Evolutionary conservation across 2,329 filamentous ascomycete species (phyloP).

Genomic region (Geoglossum cookeanum): DNA sequence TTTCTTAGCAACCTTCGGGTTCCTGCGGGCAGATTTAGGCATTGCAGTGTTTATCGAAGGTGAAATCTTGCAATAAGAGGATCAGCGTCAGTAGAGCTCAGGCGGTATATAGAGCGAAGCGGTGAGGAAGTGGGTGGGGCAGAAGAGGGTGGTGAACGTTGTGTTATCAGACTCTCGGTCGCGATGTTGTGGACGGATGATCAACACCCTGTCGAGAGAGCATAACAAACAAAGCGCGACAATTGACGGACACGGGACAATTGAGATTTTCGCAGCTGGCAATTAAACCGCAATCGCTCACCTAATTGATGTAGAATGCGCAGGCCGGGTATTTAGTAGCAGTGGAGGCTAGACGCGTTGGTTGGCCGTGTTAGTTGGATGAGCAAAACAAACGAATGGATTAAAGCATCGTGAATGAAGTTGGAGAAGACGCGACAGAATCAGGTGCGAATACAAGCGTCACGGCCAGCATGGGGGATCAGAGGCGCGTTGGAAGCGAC

Average conservation of each 20-base stretch:
- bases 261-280: neutral
- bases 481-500: constrained; percentile 1
- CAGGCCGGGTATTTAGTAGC: neutral
- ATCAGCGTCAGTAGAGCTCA: neutral
- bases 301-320: neutral
- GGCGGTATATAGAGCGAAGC: neutral
- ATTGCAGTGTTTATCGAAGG: constrained; percentile 21
- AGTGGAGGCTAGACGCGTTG: neutral
- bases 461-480: neutral
- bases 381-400: constrained; percentile 6
- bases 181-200: neutral
- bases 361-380: constrained; percentile 4
- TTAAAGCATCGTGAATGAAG: constrained; percentile 2
- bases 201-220: neutral
- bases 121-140: neutral
- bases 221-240: neutral
- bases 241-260: neutral
- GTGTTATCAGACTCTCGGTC: neutral
- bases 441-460: neutral
- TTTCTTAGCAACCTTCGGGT: constrained; percentile 25
- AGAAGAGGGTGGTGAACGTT: neutral
- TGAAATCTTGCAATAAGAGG: neutral
- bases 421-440: constrained; percentile 1
- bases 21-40: constrained; percentile 46
- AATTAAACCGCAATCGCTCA: neutral